Percentiles rank a stretch among this genome's conserved stretches.
Evolutionary conservation across 352 stramenopile genomes (phyloP).

Genomic region (Phytophthora cactorum): DNA sequence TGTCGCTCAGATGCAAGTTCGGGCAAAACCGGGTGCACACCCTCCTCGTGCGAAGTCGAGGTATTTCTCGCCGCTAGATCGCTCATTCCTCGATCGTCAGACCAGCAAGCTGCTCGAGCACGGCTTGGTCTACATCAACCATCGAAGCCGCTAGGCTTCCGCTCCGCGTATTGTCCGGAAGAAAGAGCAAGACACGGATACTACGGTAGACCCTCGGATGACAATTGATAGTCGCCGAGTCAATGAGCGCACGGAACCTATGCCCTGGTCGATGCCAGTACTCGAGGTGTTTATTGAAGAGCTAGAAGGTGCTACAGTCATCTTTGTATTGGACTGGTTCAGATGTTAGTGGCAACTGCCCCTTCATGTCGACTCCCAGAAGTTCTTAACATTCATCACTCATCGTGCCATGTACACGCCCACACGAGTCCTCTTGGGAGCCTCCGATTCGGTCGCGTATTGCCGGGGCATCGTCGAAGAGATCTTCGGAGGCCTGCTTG

Average conservation of each 20-base stretch:
- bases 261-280: not conserved
- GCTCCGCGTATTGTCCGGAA: not conserved
- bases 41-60: too few relatives aligned
- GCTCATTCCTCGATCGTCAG: not conserved
- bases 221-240: not conserved
- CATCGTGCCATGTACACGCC: not conserved
- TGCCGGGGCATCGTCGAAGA: conserved; percentile 7
- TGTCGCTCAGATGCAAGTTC: too few relatives aligned
- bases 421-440: conserved; percentile 2
- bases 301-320: too few relatives aligned
- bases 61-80: not conserved
- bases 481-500: not conserved
- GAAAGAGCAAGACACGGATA: not conserved
- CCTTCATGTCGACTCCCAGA: not conserved
- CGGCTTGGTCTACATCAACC: not conserved
- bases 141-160: not conserved
- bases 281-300: not conserved
- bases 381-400: not conserved
- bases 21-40: too few relatives aligned
- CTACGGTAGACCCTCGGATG: not conserved
- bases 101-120: not conserved
- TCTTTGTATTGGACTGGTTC: not conserved
- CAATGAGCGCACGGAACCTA: not conserved
- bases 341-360: not conserved
- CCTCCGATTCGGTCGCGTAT: not conserved